These are phyloP conservation scores for Chlorella sp. DNA, from an alignment of 139 green algal species.

Conservation along the genomic window DNA sequence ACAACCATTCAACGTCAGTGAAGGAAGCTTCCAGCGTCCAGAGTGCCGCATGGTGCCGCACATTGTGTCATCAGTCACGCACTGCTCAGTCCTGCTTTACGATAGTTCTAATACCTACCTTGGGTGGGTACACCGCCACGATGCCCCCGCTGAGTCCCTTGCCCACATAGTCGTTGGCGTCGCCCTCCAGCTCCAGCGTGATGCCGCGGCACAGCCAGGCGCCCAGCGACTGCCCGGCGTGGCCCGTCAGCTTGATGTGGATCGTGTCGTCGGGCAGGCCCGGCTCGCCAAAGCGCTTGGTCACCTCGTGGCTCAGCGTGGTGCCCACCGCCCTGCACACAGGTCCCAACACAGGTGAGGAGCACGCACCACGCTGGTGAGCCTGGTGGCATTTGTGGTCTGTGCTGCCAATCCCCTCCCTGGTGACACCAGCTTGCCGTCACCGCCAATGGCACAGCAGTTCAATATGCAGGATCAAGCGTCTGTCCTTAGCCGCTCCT, in stretches of 20 bases:
- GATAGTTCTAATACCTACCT: slow-evolving; percentile 5
- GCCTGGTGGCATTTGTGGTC: too few species aligned
- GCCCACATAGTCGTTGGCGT: slow-evolving; percentile 99
- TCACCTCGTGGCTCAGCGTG: slow-evolving; percentile 86
- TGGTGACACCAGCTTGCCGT: too few species aligned
- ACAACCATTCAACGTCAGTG: too few species aligned
- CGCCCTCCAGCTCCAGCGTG: slow-evolving; percentile 76
- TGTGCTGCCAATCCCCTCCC: too few species aligned
- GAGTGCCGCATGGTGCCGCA: too few species aligned
- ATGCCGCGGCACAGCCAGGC: slow-evolving; percentile 82
- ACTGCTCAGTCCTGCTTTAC: not conserved
- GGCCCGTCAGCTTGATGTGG: slow-evolving; percentile 80
- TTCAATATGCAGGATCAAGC: too few species aligned
- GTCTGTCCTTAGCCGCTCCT: not conserved
- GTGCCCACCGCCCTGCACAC: slow-evolving; percentile 71
- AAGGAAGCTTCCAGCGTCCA: too few species aligned
- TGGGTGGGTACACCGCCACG: slow-evolving; percentile 72
- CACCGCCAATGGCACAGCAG: too few species aligned
- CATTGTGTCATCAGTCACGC: not conserved
- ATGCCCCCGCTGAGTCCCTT: slow-evolving; percentile 96
- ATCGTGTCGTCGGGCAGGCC: slow-evolving; percentile 85
- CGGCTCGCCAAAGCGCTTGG: slow-evolving; percentile 66
- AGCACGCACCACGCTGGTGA: too few species aligned
- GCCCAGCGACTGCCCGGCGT: slow-evolving; percentile 84
- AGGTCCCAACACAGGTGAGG: too few species aligned